Base-by-base conservation (phyloP, 371 early-diverging fungal species). In the Chytridium lagenaria region DNA sequence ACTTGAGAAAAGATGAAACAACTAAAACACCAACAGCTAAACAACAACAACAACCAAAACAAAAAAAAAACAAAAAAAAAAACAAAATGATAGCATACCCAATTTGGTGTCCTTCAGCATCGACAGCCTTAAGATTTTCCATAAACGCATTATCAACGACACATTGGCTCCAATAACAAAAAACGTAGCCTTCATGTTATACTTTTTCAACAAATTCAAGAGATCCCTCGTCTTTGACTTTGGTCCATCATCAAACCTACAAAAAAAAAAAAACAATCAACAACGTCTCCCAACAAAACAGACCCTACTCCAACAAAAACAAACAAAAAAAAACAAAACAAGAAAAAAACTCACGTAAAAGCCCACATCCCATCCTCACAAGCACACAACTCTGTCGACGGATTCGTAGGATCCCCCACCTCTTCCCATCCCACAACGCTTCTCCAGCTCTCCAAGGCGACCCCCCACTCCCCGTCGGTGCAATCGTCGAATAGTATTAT, bases 241-340 rank as follows among this genome's bases (percentile, higher is more conserved):
- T 12, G 89, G 89, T 3, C 91, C 92, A 69, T 92, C 91, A 65
- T 92, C 92, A 80, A 88, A 90, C 39, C 75, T 74, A 30, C 12
- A 59, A 33, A 61, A 15, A 7, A 37, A 16, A 16, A 10, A 55
- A 28, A 55, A n/a, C n/a, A n/a, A n/a, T n/a, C n/a, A n/a, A n/a
- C n/a, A n/a, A n/a, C n/a, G n/a, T n/a, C n/a, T n/a, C n/a, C n/a
- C n/a, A n/a, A n/a, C n/a, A n/a, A n/a, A n/a, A n/a, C n/a, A n/a
- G n/a, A n/a, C n/a, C n/a, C n/a, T n/a, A n/a, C n/a, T n/a, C n/a
- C n/a, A n/a, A n/a, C n/a, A n/a, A n/a, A n/a, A n/a, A n/a, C n/a
- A n/a, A n/a, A n/a, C n/a, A n/a, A n/a, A n/a, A n/a, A n/a, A n/a
- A n/a, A n/a, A n/a, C n/a, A n/a, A n/a, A n/a, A n/a, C n/a, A 49